Evolutionary conservation across 495 filamentous ascomycete genomes (phyloP), one percentile per base, ranked within the genome.

Genomic region (Mycothermus thermophilus): DNA sequence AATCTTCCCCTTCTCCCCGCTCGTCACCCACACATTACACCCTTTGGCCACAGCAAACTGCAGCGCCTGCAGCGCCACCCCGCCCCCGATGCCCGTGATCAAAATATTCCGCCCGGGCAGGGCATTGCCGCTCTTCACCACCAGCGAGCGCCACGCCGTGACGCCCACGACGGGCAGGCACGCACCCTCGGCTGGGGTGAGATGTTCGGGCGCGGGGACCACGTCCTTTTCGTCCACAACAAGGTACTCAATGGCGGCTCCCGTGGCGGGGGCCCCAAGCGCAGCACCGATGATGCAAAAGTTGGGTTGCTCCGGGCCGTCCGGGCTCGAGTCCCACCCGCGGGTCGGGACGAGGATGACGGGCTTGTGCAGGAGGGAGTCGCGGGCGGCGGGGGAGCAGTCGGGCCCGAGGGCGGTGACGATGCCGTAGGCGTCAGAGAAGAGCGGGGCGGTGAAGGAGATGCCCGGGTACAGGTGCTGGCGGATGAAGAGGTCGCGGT

Each of bases 401-500:
- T 51, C 45, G 5, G 72, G 62, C 15, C 81, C 79, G 17, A 72
- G 60, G 5, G 63, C 55, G 23, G 72, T 63, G n/a, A 94, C 81
- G 22, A 64, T 53, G 18, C 84, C 87, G 40, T 64, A 72, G 18
- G 82, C 87, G 51, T 95, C 87, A 25, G 83, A 71, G 18, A 88
- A 66, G 17, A 94, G 59, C 0, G 87, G 83, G 19, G 71, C 56
- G 32, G 70, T 62, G 54, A 92, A 93, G 11, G 81, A 74, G 38
- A 80, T 74, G 32, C 71, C 75, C 1, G 87, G 87, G 65, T 95
- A 95, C 26, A 93, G 74, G 47, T 85, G 78, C 51, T 88, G 84
- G 36, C 86, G 82, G 56, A 90, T 78, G 67, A 93, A 93, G 47
- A 87, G 69, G 55, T 94, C 86, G 35, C 83, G 80, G 63, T 93